phyloP scores from a whole-genome alignment of 495 filamentous ascomycete species.

The Chaetomidium leptoderma region DNA sequence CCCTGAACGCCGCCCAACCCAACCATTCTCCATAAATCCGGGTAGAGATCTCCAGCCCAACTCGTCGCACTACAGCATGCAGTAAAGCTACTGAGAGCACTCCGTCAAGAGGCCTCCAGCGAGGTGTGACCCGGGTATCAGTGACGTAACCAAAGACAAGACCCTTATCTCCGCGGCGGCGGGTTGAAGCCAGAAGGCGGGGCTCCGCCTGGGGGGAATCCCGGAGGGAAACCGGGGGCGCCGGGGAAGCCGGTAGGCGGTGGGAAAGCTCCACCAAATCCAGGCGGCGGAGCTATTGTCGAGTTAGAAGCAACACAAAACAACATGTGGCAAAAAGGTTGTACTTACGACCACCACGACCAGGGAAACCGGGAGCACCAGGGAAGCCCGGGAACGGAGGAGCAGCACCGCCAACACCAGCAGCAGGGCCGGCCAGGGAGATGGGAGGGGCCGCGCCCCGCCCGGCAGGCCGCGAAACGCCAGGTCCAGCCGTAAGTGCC shows the following conservation, averaged over 20 bases:
- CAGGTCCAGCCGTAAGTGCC: slow-evolving; percentile 75
- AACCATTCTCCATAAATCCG: slow-evolving; percentile 23
- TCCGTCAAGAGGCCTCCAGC: slow-evolving; percentile 9
- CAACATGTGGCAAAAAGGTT: slow-evolving; percentile 1
- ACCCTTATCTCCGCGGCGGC: slow-evolving; percentile 58
- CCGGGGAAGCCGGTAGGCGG: slow-evolving; percentile 48
- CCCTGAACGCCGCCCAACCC: slow-evolving; percentile 30
- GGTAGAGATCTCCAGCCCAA: slow-evolving; percentile 16
- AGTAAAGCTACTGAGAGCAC: neutral
- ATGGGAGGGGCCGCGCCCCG: slow-evolving; percentile 70
- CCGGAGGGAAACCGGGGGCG: slow-evolving; percentile 49
- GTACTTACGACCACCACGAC: slow-evolving; percentile 68
- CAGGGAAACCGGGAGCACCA: slow-evolving; percentile 68
- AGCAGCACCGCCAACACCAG: slow-evolving; percentile 77
- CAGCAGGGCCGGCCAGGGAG: slow-evolving; percentile 81
- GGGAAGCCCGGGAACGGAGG: slow-evolving; percentile 67
- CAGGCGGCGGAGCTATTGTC: slow-evolving; percentile 55
- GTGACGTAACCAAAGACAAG: slow-evolving; percentile 20
- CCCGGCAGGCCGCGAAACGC: slow-evolving; percentile 87
- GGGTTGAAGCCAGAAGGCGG: slow-evolving; percentile 65
- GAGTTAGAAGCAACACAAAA: neutral
- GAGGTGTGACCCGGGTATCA: slow-evolving; percentile 19
- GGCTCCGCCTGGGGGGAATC: slow-evolving; percentile 47
- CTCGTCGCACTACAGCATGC: slow-evolving; percentile 7
- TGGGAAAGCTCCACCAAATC: slow-evolving; percentile 53